Evolutionary conservation across 768 basidiomycete species (phyloP), one percentile per base, ranked within the genome.

Genomic region (Podaxis sp.): DNA sequence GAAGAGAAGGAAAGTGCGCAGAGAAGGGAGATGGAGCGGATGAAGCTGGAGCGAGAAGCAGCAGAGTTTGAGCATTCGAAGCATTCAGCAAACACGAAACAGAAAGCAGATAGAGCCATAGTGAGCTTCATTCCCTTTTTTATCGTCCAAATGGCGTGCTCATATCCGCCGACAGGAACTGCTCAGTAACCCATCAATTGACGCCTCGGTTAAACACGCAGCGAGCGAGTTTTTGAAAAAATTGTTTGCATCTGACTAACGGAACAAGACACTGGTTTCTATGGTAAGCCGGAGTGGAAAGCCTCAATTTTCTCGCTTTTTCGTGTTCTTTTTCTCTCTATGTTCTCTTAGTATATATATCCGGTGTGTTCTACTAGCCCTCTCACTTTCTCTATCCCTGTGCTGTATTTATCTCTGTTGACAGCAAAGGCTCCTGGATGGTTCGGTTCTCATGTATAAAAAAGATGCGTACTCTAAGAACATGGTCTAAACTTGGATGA

Each of bases 221-320:
- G 89, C 88, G 2, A 79, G 84, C 46, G 88, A 90, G 53, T 91
- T 88, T 73, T 73, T 91, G 65, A 88, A 87, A 73, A 86, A 82
- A 67, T 78, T 66, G 66, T 66, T 61, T 44, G 47, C 42, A 51
- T 57, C 50, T 61, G 53, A 63, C 35, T 55, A 56, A 53, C 36
- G 11, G 23, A 16, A 18, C 40, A 27, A 42, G 16, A 42, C 51
- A 25, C 14, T 61, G 16, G 7, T 32, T 18, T 38, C 13, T 55
- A n/a, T 37, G 21, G 21, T 21, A 21, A 21, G 21, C 21, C 21
- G 21, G 21, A 21, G 21, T 21, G 21, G 21, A 21, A 21, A 21
- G 1, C 21, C 21, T 21, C 21, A 21, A 21, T 35, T 13, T 46
- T 32, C 40, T 50, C 48, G 51, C 44, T 16, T 53, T 57, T 37